Base-by-base conservation (phyloP, 768 basidiomycete genomes). In the Suillus plorans region DNA sequence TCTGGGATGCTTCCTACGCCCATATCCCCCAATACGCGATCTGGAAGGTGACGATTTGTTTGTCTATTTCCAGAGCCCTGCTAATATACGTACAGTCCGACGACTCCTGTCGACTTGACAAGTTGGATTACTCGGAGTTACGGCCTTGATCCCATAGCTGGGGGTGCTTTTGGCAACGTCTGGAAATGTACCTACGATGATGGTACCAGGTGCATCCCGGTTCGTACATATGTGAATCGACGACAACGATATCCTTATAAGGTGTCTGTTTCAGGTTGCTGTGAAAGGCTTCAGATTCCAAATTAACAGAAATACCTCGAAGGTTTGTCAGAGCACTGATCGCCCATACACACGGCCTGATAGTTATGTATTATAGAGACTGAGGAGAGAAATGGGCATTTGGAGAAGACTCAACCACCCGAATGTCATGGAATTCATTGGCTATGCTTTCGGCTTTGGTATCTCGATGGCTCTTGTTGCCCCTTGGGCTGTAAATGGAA, bases 351-450 rank as follows among this genome's bases (percentile, higher is more conserved):
- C 9, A 53, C 18, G 20, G 34, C 2, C 60, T 22, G 16, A 57
- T 45, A 34, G 28, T 62, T 22, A 13, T 25, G 4, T 45, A 34
- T 58, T 28, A 34, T 55, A 70, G 70, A 45, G 65, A 44, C 60
- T 74, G 31, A 63, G 67, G 9, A 66, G 73, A 45, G 73, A 74
- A 56, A 62, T 73, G 18, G 65, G 67, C 18, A 66, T 73, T 22
- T 75, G 74, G 74, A 67, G 62, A 49, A 34, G 65, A 53, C 63
- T 74, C 2, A 37, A 61, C 12, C 68, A 71, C 57, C 58, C 31
- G 4, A 72, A 74, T 53, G 65, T 74, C 18, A 58, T 74, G n/a
- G 69, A 69, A 12, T 67, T 74, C 14, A 67, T 64, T 37, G 71
- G 74, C 12, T 45, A 68, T 10, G 58, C 70, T 31, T 68, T 63